A percentile compares a stretch with the other conserved stretches of the same genome.
phyloP scores from a whole-genome alignment of 345 rosid genomes.

The Populus deltoides region DNA sequence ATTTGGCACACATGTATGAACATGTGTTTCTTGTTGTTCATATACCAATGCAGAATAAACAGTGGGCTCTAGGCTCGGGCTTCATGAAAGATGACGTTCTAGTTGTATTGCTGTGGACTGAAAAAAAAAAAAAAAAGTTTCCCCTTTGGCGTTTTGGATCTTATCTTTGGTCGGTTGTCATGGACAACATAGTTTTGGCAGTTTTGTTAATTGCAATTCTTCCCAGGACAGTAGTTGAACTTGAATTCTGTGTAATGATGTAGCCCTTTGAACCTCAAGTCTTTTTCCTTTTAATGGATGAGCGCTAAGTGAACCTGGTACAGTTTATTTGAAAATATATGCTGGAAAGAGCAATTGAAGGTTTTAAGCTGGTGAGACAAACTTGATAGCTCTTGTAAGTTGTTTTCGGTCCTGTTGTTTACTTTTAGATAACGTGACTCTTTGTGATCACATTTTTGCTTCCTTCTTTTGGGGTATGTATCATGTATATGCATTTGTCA shows the following conservation, averaged over 20 bases:
- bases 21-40: constrained; percentile 36
- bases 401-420: neutral
- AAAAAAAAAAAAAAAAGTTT: neutral
- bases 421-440: no score
- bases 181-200: constrained; percentile 23
- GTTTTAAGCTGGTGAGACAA: neutral
- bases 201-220: constrained; percentile 28
- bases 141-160: constrained; percentile 14
- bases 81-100: constrained; percentile 17
- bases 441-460: neutral
- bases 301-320: neutral
- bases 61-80: constrained; percentile 6
- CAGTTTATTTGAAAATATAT: neutral
- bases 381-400: neutral
- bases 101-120: constrained; percentile 19
- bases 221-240: constrained; percentile 13
- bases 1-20: constrained; percentile 14
- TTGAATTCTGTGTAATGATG: constrained; percentile 6
- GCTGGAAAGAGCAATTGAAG: neutral
- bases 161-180: constrained; percentile 18
- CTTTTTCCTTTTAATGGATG: neutral
- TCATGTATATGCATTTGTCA: neutral
- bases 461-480: neutral
- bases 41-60: constrained; percentile 26
- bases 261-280: neutral